Base-by-base conservation (phyloP, 805 yeast genomes). In the Lipomyces kockii region DNA sequence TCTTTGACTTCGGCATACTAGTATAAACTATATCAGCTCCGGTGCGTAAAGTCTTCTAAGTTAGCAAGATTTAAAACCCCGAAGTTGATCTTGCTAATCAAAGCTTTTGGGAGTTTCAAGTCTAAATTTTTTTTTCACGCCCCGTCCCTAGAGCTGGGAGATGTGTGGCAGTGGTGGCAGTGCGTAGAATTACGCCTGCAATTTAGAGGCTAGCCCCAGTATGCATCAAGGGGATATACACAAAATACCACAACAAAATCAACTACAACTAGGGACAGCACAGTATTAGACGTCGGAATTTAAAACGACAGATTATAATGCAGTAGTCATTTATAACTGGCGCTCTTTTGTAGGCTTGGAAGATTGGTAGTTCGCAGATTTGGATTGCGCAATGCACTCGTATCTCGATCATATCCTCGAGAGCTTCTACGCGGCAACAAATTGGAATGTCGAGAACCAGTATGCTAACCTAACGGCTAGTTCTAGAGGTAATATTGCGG, bases 1-100 rank as follows among this genome's bases (percentile, higher is more conserved):
- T 94, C 79, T 88, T 93, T 49, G 98, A 92, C 85, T 97, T 91
- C 70, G 99, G 98, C 99, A 94, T 94, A 66, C 20, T 62, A n/a
- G 6, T n/a, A 43, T 43, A 34, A 27, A 7, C 5, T 22, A 22
- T n/a, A 53, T 29, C 37, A 57, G 32, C 54, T 9, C 49, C 49
- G 11, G 22, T 43, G 3, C 22, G 14, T 17, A 17, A 37, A 12
- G 4, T 12, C 43, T 14, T 9, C 17, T 37, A 37, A 12, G 43
- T 29, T 29, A 12, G 17, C 43, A 37, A 37, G 17, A 4, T 5
- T 29, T 29, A 5, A 5, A 29, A 29, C 4, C 32, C 32, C 49
- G 49, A n/a, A 17, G 9, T 43, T 43, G 49, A 17, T 6, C 6
- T 43, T n/a, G 22, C 20, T n/a, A 17, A 17, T n/a, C 20, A 17